Evolutionary conservation across 768 basidiomycete genomes (phyloP).

Genomic region (Russula olivacea): DNA sequence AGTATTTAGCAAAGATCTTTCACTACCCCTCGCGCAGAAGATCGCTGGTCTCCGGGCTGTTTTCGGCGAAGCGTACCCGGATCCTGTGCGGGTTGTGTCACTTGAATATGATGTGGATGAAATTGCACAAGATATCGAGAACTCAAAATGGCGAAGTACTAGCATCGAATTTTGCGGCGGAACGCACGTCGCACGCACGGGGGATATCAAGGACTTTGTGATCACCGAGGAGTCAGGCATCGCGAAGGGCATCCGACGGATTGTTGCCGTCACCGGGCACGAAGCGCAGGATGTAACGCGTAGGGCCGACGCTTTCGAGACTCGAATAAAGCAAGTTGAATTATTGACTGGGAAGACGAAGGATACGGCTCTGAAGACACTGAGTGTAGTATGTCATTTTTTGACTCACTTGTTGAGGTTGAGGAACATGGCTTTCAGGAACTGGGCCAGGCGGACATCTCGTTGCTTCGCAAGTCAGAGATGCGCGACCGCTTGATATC

Average conservation of each 20-base stretch:
- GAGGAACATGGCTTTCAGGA: slow-evolving; percentile 47
- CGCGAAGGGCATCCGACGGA: slow-evolving; percentile 94
- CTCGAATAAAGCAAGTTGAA: slow-evolving; percentile 58
- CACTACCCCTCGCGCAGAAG: slow-evolving; percentile 67
- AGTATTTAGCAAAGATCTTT: slow-evolving; percentile 84
- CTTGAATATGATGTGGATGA: slow-evolving; percentile 85
- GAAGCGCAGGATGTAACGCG: slow-evolving; percentile 83
- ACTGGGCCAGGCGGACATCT: slow-evolving; percentile 84
- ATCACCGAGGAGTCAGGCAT: slow-evolving; percentile 95
- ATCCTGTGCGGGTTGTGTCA: slow-evolving; percentile 93
- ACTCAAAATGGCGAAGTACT: slow-evolving; percentile 85
- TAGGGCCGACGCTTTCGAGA: slow-evolving; percentile 54
- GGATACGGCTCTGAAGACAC: slow-evolving; percentile 80
- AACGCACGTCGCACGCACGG: slow-evolving; percentile 96
- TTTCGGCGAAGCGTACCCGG: slow-evolving; percentile 96
- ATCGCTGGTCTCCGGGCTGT: slow-evolving; percentile 95
- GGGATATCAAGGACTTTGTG: slow-evolving; percentile 94
- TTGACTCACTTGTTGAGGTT: not conserved
- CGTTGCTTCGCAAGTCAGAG: slow-evolving; percentile 72
- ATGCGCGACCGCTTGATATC: slow-evolving; percentile 66
- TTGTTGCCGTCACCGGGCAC: slow-evolving; percentile 90
- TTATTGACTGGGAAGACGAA: slow-evolving; percentile 66
- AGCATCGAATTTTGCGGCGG: slow-evolving; percentile 98
- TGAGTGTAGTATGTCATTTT: slow-evolving; percentile 53
- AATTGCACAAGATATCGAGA: slow-evolving; percentile 77